Base-by-base conservation (phyloP, 192 early-diverging fungal genomes). In the Backusella circina region DNA sequence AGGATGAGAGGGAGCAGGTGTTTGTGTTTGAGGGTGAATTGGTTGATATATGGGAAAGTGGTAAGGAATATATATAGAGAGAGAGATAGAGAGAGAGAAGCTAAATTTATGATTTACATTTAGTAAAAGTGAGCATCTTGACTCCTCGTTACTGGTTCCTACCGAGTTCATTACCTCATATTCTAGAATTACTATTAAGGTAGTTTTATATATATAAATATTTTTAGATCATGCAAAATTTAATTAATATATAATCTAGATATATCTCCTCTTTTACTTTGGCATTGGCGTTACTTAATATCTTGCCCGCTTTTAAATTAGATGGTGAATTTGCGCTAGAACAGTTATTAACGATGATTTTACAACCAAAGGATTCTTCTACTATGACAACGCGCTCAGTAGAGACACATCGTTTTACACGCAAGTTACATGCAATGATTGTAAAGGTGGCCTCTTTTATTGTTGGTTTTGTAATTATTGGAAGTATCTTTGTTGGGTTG, bases 261-360 rank as follows among this genome's bases (percentile, higher is more conserved):
- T 94, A 91, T 69, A 89, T 84, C 16, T 84, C 89, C 32, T 91
- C 92, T 12, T 89, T 94, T 51, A 90, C 92, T 13, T 47, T 90
- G 15, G 91, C 91, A 23, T 74, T 94, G 35, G 83, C 91, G 6
- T 38, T 94, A 8, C 73, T 94, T 23, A 94, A 94, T 72, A 94
- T 94, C 77, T 78, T 94, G 18, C 93, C 93, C 3, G 90, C 90
- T 9, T 84, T 86, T 44, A 80, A 88, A 57, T 79, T 94, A 71
- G 93, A 94, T 75, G 93, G 93, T n/a, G 81, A 92, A 44, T 89
- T 91, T 75, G 90, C 93, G 1, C 73, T 91, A 13, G 39, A 66
- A 12, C 67, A 77, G 15, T 35, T 77, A 0, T n/a, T 81, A 2
- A 37, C 33, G 7, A 26, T 76, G 41, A 61, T 77, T 30, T 23